phyloP scores from a whole-genome alignment of 495 filamentous ascomycete genomes.

The Penicillium robsamsonii region DNA sequence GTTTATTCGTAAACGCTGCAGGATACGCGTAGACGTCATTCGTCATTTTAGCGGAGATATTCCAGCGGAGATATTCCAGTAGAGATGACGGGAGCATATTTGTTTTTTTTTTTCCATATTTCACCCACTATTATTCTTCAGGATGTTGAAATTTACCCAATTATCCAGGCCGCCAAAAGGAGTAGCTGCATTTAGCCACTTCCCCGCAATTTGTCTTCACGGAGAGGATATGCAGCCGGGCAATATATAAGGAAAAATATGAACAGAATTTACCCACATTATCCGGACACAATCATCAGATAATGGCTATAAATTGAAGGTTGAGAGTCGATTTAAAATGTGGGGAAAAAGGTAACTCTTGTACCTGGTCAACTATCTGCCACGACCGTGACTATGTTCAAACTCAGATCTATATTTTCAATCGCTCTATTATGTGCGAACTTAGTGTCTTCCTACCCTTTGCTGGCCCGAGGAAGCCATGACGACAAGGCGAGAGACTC shows the following conservation, averaged over 20 bases:
- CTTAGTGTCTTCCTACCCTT: background rate
- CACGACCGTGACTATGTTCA: background rate
- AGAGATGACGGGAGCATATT: too few species aligned
- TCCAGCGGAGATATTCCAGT: too few species aligned
- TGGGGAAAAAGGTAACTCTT: background rate
- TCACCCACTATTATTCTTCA: background rate
- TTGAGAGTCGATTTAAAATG: background rate
- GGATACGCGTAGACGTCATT: too few species aligned
- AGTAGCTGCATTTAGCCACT: background rate
- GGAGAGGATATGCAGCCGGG: constrained; percentile 1
- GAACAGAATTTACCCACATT: background rate
- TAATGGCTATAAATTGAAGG: background rate
- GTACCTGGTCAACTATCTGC: background rate
- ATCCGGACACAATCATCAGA: background rate
- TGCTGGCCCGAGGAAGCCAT: background rate
- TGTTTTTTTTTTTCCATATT: too few species aligned
- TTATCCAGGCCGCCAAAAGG: background rate
- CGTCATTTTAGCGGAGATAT: too few species aligned
- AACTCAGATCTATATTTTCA: background rate
- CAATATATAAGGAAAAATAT: background rate
- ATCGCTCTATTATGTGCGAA: background rate
- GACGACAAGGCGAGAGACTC: background rate
- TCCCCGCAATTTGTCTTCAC: background rate
- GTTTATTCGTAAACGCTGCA: too few species aligned
- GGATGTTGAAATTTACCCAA: background rate